Conservation (phyloP, 306 rosid genomes). For the Cicer pinnatifidum region DNA sequence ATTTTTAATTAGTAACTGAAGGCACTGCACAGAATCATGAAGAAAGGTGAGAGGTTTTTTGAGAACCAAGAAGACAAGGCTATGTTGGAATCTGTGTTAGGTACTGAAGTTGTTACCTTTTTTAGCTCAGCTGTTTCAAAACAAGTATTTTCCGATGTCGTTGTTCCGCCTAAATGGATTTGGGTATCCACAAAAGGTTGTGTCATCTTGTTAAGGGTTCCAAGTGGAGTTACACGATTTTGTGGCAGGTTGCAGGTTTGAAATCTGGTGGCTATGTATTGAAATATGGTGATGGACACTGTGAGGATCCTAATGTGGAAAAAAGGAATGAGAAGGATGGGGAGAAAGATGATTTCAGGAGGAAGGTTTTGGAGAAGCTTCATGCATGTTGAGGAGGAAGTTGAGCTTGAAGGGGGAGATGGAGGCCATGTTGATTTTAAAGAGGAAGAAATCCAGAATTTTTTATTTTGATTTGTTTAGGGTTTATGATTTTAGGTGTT, state of each 20-base stretch:
- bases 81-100: slow-evolving; percentile 78
- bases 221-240: slow-evolving; percentile 77
- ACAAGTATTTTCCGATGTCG: slow-evolving; percentile 54
- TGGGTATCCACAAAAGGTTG: slow-evolving; percentile 57
- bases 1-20: slow-evolving; percentile 40
- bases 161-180: slow-evolving; percentile 54
- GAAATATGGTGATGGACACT: slow-evolving; percentile 82
- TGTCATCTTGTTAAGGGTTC: slow-evolving; percentile 70
- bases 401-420: too few relatives aligned
- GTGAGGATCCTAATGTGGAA: slow-evolving; percentile 52
- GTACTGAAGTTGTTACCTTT: slow-evolving; percentile 74
- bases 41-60: slow-evolving; percentile 76
- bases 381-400: slow-evolving; percentile 59
- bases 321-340: slow-evolving; percentile 46
- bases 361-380: slow-evolving; percentile 73
- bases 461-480: too few relatives aligned
- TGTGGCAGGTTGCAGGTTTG: slow-evolving; percentile 76
- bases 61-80: slow-evolving; percentile 73
- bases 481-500: too few relatives aligned
- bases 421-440: too few relatives aligned
- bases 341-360: slow-evolving; percentile 56
- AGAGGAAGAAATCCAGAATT: too few relatives aligned
- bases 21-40: slow-evolving; percentile 51
- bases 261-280: slow-evolving; percentile 80
- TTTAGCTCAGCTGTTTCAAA: slow-evolving; percentile 68